phyloP scores from a whole-genome alignment of 2,329 filamentous ascomycete genomes.

The Dryadomyces sulphureus region DNA sequence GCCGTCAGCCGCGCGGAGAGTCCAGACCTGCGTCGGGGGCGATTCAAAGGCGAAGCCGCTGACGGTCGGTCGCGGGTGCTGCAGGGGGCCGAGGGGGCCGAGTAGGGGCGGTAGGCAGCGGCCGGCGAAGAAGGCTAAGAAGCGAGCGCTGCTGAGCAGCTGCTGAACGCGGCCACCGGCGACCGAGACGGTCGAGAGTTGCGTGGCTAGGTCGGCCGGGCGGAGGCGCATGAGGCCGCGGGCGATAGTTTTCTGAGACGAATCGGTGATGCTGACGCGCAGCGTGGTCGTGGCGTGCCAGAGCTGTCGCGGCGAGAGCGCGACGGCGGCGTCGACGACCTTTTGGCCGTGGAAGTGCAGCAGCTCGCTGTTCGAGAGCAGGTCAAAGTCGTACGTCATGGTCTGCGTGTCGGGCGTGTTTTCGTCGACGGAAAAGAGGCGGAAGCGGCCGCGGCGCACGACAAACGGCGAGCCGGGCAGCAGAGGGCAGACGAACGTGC shows the following conservation, averaged over 20 bases:
- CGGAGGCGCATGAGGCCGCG: slow-evolving; percentile 44
- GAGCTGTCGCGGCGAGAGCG: slow-evolving; percentile 38
- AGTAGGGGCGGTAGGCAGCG: slow-evolving; percentile 38
- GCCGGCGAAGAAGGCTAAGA: slow-evolving; percentile 40
- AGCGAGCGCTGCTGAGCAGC: slow-evolving; percentile 29
- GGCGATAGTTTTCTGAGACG: slow-evolving; percentile 22
- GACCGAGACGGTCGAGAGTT: slow-evolving; percentile 37
- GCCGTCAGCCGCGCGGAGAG: slow-evolving; percentile 34
- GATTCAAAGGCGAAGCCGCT: slow-evolving; percentile 39
- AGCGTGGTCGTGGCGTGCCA: slow-evolving; percentile 49
- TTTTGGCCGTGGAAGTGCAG: slow-evolving; percentile 50
- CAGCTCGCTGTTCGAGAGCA: slow-evolving; percentile 36
- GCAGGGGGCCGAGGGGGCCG: slow-evolving; percentile 37
- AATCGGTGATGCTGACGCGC: slow-evolving; percentile 42
- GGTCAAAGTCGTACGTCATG: slow-evolving; percentile 46
- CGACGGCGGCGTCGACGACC: slow-evolving; percentile 43
- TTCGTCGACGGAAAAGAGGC: slow-evolving; percentile 38
- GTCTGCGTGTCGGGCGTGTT: slow-evolving; percentile 41
- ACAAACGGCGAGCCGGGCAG: slow-evolving; percentile 44
- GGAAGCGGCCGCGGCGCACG: slow-evolving; percentile 41
- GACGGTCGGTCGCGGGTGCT: slow-evolving; percentile 34
- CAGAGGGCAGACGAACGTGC: slow-evolving; percentile 41
- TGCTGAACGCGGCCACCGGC: slow-evolving; percentile 32
- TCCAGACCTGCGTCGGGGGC: slow-evolving; percentile 24
- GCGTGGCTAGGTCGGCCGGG: slow-evolving; percentile 35